These are phyloP conservation scores for Phaffomyces opuntiae DNA, from an alignment of 805 yeast species.

Conservation along the genomic window DNA sequence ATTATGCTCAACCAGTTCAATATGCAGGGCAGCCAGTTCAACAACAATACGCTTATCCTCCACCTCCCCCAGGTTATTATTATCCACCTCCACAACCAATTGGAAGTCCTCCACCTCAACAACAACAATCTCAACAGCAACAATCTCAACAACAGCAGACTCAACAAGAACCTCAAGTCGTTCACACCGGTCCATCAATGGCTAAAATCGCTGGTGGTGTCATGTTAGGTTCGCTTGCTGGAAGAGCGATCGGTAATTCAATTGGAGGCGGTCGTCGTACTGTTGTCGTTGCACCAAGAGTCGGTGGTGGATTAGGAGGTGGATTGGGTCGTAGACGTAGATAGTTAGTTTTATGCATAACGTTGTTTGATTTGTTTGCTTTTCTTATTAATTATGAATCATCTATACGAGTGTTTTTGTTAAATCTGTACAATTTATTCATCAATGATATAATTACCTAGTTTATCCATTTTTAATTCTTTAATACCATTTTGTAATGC, in stretches of 20 bases:
- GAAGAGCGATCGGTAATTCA: not conserved
- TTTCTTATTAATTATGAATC: too few species aligned
- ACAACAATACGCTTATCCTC: not conserved
- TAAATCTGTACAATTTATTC: conserved; percentile 6
- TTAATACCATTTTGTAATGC: conserved; percentile 60
- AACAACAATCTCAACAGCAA: not conserved
- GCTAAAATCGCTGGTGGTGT: conserved; percentile 6
- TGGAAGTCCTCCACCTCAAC: not conserved
- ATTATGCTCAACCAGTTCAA: not conserved
- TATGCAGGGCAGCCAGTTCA: not conserved
- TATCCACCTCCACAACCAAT: not conserved
- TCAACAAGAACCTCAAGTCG: not conserved
- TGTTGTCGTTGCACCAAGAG: not conserved
- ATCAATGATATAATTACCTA: conserved; percentile 75
- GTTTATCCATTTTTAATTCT: conserved; percentile 69
- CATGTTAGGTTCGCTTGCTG: conserved; percentile 1
- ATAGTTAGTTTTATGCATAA: not conserved
- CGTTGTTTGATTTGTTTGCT: too few species aligned
- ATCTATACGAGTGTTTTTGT: too few species aligned
- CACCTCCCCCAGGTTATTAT: not conserved
- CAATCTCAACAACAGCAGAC: not conserved
- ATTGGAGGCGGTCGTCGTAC: not conserved
- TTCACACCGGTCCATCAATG: conserved; percentile 2
- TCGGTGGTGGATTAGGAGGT: not conserved
- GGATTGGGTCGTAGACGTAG: not conserved